phyloP scores from a whole-genome alignment of 345 rosid species.

The Heritiera littoralis region DNA sequence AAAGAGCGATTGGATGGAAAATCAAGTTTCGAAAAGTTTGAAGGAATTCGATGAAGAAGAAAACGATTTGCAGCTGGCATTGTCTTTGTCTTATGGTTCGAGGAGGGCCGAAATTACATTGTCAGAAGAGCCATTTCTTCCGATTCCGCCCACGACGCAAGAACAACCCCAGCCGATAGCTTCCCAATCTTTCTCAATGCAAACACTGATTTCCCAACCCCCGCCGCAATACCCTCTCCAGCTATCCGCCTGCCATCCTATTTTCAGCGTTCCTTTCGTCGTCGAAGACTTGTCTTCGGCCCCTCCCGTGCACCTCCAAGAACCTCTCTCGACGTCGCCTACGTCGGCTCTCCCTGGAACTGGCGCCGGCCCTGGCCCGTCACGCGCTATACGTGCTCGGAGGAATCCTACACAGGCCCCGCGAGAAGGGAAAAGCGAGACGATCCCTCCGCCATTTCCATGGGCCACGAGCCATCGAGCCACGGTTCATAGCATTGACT shows the following conservation, averaged over 20 bases:
- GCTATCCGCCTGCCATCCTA: slow-evolving; percentile 16
- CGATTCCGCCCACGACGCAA: not conserved
- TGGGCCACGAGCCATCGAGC: slow-evolving; percentile 72
- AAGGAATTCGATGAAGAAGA: slow-evolving; percentile 13
- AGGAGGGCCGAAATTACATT: too few relatives aligned
- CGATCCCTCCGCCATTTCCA: slow-evolving; percentile 49
- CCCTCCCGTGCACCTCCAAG: not conserved
- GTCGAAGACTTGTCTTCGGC: not conserved
- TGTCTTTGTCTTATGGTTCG: slow-evolving; percentile 17
- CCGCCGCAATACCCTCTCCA: slow-evolving; percentile 12
- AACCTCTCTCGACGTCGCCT: not conserved
- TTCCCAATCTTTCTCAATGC: not conserved
- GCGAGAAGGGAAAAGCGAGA: slow-evolving; percentile 36
- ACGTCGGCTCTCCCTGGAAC: not conserved
- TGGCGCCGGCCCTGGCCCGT: not conserved
- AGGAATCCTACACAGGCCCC: slow-evolving; percentile 28
- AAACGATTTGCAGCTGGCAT: slow-evolving; percentile 20
- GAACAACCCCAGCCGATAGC: not conserved
- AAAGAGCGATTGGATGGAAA: not conserved
- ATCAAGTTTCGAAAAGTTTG: not conserved
- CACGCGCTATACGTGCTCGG: slow-evolving; percentile 27
- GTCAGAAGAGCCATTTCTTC: not conserved
- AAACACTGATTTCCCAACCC: not conserved
- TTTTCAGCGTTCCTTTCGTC: not conserved
- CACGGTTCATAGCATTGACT: slow-evolving; percentile 39